Evolutionary conservation across 73 alveolate genomes (phyloP), one percentile per base, ranked within the genome.

Genomic region (Durusdinium trenchii): DNA sequence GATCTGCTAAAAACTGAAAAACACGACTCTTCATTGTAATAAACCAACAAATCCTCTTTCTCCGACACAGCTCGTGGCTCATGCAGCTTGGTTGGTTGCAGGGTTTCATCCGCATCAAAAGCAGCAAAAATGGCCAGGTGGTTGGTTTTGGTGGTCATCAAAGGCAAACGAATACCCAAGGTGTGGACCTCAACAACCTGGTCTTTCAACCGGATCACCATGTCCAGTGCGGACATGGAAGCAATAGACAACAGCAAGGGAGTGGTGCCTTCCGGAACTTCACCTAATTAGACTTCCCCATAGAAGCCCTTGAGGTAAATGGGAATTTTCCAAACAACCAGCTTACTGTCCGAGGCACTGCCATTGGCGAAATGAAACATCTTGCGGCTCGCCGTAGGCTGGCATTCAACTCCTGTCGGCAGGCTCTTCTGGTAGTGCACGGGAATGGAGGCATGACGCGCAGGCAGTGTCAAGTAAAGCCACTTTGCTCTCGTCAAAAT

Each of bases 391-490:
- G 28, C 60, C 0, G 89, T 78, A 35, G 1, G 32, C 6, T 36
- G 36, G 38, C 89, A 78, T 6, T 0, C 32, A 0, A 18, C 35
- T 43, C 89, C 89, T 42, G 52, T 16, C 18, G 89, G 89, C 54
- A 78, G 50, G 71, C 91, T 81, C 48, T 64, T 18, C 71, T 67
- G 50, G 91, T 64, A n/a, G 71, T 81, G 26, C 71, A 67, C 23
- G 91, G 71, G 30, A 67, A 67, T 81, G 91, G 71, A 10, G 91
- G 91, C 35, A 67, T 64, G 30, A 81, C 91, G 50, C 91, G n/a
- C n/a, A n/a, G n/a, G n/a, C n/a, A n/a, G n/a, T n/a, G n/a, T n/a
- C n/a, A n/a, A n/a, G n/a, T n/a, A n/a, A n/a, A n/a, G n/a, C n/a
- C n/a, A n/a, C n/a, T n/a, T n/a, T n/a, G n/a, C n/a, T n/a, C n/a